A percentile compares a stretch with the other conserved stretches of the same genome.
phyloP scores from a whole-genome alignment of 129 eudicot species.

The Artemisia annua region DNA sequence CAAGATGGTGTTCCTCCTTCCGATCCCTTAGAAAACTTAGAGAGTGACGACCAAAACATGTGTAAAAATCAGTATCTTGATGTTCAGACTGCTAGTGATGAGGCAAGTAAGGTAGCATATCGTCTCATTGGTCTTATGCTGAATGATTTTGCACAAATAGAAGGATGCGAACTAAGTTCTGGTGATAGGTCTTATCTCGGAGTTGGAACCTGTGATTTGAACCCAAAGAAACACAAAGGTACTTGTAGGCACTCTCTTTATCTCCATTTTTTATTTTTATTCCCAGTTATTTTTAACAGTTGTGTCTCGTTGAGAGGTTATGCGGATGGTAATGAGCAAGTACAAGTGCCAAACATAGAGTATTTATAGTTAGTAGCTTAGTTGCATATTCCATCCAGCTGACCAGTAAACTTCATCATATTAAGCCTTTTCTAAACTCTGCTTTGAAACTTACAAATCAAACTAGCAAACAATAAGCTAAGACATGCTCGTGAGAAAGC shows the following conservation, averaged over 20 bases:
- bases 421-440: too few species aligned
- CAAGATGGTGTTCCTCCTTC: neutral
- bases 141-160: constrained; percentile 50
- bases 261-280: constrained; percentile 1
- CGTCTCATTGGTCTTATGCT: constrained; percentile 54
- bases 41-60: constrained; percentile 27
- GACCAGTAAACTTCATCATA: too few species aligned
- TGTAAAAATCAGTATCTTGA: constrained; percentile 49
- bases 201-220: constrained; percentile 13
- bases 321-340: too few species aligned
- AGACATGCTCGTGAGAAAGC: too few species aligned
- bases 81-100: constrained; percentile 75
- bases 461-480: too few species aligned
- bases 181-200: constrained; percentile 53
- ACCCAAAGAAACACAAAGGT: constrained; percentile 19
- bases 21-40: neutral
- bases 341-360: too few species aligned
- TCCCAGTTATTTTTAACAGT: neutral
- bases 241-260: too few species aligned
- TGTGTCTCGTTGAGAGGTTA: neutral
- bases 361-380: too few species aligned
- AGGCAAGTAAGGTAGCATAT: constrained; percentile 62
- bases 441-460: too few species aligned
- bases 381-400: too few species aligned
- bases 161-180: constrained; percentile 38